Base-by-base conservation (phyloP, 768 basidiomycete genomes). In the Termitomyces titanicus region DNA sequence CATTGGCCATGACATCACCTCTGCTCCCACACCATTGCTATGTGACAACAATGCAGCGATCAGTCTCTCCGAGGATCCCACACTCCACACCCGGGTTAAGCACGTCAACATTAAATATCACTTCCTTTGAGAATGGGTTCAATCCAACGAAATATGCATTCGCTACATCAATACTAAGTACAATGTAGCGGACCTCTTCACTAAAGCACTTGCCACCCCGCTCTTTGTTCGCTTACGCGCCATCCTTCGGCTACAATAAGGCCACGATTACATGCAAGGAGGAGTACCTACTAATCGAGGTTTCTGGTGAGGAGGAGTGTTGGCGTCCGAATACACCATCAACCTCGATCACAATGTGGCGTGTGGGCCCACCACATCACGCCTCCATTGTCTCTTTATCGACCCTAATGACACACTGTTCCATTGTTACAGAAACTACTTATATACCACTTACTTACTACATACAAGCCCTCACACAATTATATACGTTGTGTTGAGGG, bases 61-160 rank as follows among this genome's bases (percentile, higher is more conserved):
- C 18, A 54, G 47, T 1, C 61, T 75, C 3, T 53, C 70, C 0
- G 57, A 64, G 2, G 71, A 77, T 49, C 64, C 71, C 0, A 47
- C 59, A 8, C 62, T 64, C 51, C 74, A 77, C 46, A 34, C 57
- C 0, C 57, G 69, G n/a, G 63, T 68, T 3, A 76, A 75, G 55
- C 78, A 79, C 59, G 70, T 79, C 47, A 68, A 74, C 33, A 63
- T 76, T n/a, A 57, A 65, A 8, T 70, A 72, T 52, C 73, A 78
- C 53, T 72, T 67, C 50, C 53, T 75, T 15, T 63, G 68, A 1
- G 66, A 77, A 57, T 53, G 57, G 2, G 61, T 76, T 17, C 60
- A 66, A 2, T 37, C 55, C 7, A 43, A 62, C 1, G 56, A 62
- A 0, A 40, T 79, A 39, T 9, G 10, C 0, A n/a, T 76, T 2